Conservation (phyloP, 1,284 basidiomycete species). For the Cutaneotrichosporon arboriforme region DNA sequence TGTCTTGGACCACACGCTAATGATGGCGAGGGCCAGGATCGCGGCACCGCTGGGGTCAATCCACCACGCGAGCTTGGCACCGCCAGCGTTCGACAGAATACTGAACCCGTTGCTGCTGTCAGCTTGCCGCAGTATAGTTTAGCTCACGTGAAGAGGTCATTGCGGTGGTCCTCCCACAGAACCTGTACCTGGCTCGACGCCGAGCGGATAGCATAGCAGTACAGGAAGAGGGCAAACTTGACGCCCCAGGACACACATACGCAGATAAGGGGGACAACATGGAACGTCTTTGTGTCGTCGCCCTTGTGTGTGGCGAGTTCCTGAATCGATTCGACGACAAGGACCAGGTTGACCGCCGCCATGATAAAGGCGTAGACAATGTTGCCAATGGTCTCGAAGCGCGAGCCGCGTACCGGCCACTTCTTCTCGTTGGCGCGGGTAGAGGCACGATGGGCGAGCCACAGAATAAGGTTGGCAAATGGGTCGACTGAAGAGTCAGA, state of each 20-base stretch:
- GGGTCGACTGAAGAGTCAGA: slow-evolving; percentile 58
- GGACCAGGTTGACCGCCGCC: slow-evolving; percentile 39
- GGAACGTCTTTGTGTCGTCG: slow-evolving; percentile 61
- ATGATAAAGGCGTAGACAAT: slow-evolving; percentile 68
- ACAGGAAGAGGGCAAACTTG: slow-evolving; percentile 80
- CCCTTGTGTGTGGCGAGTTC: slow-evolving; percentile 59
- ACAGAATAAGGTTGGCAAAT: slow-evolving; percentile 80
- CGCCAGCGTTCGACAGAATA: slow-evolving; percentile 83
- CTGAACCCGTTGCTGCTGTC: slow-evolving; percentile 52
- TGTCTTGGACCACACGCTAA: slow-evolving; percentile 71
- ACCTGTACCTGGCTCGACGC: slow-evolving; percentile 85
- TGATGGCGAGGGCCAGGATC: slow-evolving; percentile 66
- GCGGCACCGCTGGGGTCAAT: slow-evolving; percentile 52
- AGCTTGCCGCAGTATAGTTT: neutral
- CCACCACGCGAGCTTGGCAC: slow-evolving; percentile 61
- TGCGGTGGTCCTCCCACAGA: slow-evolving; percentile 92
- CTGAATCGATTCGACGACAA: slow-evolving; percentile 64
- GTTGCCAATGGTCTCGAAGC: slow-evolving; percentile 82
- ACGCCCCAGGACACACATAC: slow-evolving; percentile 77
- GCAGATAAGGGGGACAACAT: slow-evolving; percentile 73
- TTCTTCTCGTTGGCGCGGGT: slow-evolving; percentile 67
- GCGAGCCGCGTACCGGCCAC: slow-evolving; percentile 87
- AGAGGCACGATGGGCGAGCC: slow-evolving; percentile 73
- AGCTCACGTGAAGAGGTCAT: slow-evolving; percentile 66
- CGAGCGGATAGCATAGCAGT: slow-evolving; percentile 71